A percentile compares a stretch with the other conserved stretches of the same genome.
Evolutionary conservation across 1,284 basidiomycete species (phyloP).

Genomic region (Exobasidium cylindrosporum): DNA sequence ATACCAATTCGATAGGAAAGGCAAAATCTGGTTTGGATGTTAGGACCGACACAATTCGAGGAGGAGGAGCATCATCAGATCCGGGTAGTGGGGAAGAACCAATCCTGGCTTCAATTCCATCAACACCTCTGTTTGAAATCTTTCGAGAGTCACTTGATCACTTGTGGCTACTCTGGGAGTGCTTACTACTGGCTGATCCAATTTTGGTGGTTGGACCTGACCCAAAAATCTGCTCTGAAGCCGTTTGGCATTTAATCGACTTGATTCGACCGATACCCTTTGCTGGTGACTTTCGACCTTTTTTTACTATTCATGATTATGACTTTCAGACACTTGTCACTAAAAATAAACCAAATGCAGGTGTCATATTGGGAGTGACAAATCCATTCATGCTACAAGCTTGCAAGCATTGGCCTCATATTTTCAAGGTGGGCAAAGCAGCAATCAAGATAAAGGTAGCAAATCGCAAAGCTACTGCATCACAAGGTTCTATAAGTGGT

Average conservation of each 20-base stretch:
- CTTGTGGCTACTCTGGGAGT: slow-evolving; percentile 70
- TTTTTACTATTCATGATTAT: slow-evolving; percentile 90
- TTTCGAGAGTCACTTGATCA: slow-evolving; percentile 63
- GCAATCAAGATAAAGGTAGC: slow-evolving; percentile 16
- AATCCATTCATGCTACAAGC: slow-evolving; percentile 89
- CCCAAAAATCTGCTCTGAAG: slow-evolving; percentile 78
- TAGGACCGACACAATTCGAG: background rate
- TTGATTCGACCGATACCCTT: slow-evolving; percentile 82
- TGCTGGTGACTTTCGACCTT: slow-evolving; percentile 82
- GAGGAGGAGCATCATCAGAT: background rate
- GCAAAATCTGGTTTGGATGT: slow-evolving; percentile 6
- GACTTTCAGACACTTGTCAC: slow-evolving; percentile 76
- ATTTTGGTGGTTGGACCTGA: slow-evolving; percentile 80
- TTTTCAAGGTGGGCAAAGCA: slow-evolving; percentile 63
- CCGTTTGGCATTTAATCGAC: slow-evolving; percentile 65
- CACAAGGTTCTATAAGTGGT: background rate
- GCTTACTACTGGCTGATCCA: slow-evolving; percentile 68
- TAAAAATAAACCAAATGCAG: slow-evolving; percentile 76
- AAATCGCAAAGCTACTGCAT: slow-evolving; percentile 10
- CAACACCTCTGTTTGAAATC: slow-evolving; percentile 57
- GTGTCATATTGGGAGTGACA: slow-evolving; percentile 82
- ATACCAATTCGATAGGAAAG: slow-evolving; percentile 13
- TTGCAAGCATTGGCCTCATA: slow-evolving; percentile 88
- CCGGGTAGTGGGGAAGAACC: slow-evolving; percentile 47
- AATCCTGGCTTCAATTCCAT: slow-evolving; percentile 75